phyloP scores from a whole-genome alignment of 805 yeast species.

The Middelhovenomyces tepae region DNA sequence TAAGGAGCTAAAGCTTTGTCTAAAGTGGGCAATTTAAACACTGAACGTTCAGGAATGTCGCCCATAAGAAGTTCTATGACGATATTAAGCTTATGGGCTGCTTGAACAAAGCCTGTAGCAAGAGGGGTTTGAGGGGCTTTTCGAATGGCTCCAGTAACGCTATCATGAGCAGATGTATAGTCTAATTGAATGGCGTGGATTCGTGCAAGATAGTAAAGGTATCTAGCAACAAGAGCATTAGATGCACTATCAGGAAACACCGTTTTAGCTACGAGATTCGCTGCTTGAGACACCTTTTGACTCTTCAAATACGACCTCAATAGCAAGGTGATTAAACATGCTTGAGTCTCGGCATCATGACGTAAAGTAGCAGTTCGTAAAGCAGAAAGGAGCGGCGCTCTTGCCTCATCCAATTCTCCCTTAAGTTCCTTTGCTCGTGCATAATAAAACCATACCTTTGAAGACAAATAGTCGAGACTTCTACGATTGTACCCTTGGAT shows the following conservation, averaged over 20 bases:
- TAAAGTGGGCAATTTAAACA: slow-evolving; percentile 57
- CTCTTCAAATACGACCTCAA: slow-evolving; percentile 69
- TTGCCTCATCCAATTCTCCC: slow-evolving; percentile 38
- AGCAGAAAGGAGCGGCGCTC: slow-evolving; percentile 62
- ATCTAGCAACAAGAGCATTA: slow-evolving; percentile 84
- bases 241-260: slow-evolving; percentile 81
- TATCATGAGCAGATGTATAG: slow-evolving; percentile 84
- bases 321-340: slow-evolving; percentile 75
- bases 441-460: slow-evolving; percentile 90
- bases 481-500: slow-evolving; percentile 65
- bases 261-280: slow-evolving; percentile 79
- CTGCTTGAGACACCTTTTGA: slow-evolving; percentile 81
- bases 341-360: slow-evolving; percentile 88
- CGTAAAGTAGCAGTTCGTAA: slow-evolving; percentile 84
- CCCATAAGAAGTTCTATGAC: slow-evolving; percentile 91
- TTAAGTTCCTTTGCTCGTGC: slow-evolving; percentile 64
- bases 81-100: slow-evolving; percentile 80
- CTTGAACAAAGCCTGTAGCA: slow-evolving; percentile 80
- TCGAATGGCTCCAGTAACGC: slow-evolving; percentile 87
- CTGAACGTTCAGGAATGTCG: slow-evolving; percentile 84
- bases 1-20: slow-evolving; percentile 67
- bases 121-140: slow-evolving; percentile 87
- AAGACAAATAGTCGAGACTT: slow-evolving; percentile 74
- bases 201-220: slow-evolving; percentile 83
- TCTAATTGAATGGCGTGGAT: slow-evolving; percentile 87